Base-by-base conservation (phyloP, 805 yeast species). In the Yamadazyma philogaea region DNA sequence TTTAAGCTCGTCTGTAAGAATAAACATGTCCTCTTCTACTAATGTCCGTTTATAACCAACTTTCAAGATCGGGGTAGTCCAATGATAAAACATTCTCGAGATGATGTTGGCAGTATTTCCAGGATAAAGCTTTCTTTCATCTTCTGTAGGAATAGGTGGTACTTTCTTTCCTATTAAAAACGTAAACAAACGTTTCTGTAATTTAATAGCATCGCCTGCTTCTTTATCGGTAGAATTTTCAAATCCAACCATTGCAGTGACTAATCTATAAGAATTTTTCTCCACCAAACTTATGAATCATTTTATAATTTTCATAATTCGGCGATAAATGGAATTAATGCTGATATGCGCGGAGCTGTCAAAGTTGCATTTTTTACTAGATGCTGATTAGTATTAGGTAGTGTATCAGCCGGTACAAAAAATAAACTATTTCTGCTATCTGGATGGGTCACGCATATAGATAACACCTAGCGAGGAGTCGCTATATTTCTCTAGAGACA, bases 11-110 rank as follows among this genome's bases (percentile, higher is more conserved):
- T 57, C 59, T 7, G 57, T 50, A 22, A 64, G 49, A 30, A 38
- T 42, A 44, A 40, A 82, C 50, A 82, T 53, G 58, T 84, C 89
- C 33, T 74, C 72, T 2, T 81, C 76, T 30, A 73, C 75, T 28
- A 84, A 56, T 0, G 87, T 81, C 52, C 89, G 68, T 58, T 77
- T 81, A 59, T 83, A 83, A 6, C 89, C 89, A 6, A 74, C 75
- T 15, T 57, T 63, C 64, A 84, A 59, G 33, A 82, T 49, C 0
- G 87, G 87, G 24, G 62, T 55, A 34, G 82, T 59, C 87, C 88
- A 84, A 77, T 80, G 72, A 56, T 81, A 78, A 49, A 79, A 73
- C 14, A 35, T 6, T 49, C 62, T 63, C 14, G 70, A 68, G n/a
- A 79, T 7, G 24, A 58, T 30, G 40, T 72, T 72, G 14, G 73